Evolutionary conservation across 1,284 basidiomycete genomes (phyloP).

Genomic region (Butyriboletus appendiculatus): DNA sequence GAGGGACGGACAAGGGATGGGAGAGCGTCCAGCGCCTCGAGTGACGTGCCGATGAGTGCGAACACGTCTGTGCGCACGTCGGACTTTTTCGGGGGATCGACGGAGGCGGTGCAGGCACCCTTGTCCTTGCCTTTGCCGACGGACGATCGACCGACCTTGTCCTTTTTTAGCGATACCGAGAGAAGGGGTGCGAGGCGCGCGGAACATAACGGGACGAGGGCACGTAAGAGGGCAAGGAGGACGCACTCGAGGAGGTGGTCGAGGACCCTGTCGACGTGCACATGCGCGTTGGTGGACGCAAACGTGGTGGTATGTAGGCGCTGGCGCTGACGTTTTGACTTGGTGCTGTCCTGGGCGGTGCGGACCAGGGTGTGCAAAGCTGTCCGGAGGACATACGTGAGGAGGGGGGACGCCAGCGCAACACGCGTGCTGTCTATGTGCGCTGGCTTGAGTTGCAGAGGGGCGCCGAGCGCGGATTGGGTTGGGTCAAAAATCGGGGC

Average conservation of each 20-base stretch:
- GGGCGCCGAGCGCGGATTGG: neutral
- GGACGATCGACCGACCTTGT: neutral
- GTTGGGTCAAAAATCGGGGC: neutral
- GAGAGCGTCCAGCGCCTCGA: constrained; percentile 23
- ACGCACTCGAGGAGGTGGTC: constrained; percentile 21
- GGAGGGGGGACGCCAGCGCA: constrained; percentile 25
- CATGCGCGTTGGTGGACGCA: neutral
- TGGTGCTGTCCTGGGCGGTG: constrained; percentile 9
- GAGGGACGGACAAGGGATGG: neutral
- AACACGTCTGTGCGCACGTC: constrained; percentile 25
- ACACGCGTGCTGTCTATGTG: constrained; percentile 22
- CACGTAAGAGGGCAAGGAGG: constrained; percentile 25
- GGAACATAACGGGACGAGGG: constrained; percentile 22
- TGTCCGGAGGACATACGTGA: constrained; percentile 22
- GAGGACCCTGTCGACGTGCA: constrained; percentile 21
- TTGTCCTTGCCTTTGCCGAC: constrained; percentile 6
- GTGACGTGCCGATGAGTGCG: constrained; percentile 23
- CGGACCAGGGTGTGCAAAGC: constrained; percentile 20
- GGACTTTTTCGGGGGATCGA: neutral
- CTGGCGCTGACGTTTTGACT: constrained; percentile 11
- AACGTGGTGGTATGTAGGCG: neutral
- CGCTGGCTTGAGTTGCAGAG: constrained; percentile 3
- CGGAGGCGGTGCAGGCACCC: neutral
- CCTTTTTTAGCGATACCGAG: constrained; percentile 3
- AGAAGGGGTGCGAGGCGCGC: constrained; percentile 19